A percentile compares a stretch with the other conserved stretches of the same genome.
phyloP scores from a whole-genome alignment of 768 basidiomycete genomes.

The Termitomyces sp. region DNA sequence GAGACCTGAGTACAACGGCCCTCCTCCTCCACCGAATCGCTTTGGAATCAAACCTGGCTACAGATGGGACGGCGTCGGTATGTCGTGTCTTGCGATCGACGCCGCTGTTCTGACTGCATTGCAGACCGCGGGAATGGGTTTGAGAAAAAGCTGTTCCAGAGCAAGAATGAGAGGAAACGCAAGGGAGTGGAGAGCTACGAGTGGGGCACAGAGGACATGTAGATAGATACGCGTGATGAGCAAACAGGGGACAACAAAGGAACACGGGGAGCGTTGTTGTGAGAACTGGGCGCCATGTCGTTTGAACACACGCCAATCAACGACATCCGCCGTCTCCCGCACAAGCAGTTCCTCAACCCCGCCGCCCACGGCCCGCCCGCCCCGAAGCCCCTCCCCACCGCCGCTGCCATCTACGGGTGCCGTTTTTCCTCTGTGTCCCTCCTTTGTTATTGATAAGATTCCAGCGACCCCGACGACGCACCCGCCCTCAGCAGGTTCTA shows the following conservation, averaged over 20 bases:
- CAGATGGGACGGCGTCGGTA: slow-evolving; percentile 98
- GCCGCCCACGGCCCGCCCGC: slow-evolving; percentile 29
- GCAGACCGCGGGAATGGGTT: slow-evolving; percentile 90
- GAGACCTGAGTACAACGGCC: slow-evolving; percentile 82
- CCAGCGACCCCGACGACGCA: slow-evolving; percentile 30
- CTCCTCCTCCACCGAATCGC: slow-evolving; percentile 88
- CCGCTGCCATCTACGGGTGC: slow-evolving; percentile 71
- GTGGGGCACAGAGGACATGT: slow-evolving; percentile 96
- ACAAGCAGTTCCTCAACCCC: slow-evolving; percentile 67
- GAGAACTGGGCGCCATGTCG: slow-evolving; percentile 62
- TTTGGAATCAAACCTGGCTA: slow-evolving; percentile 95
- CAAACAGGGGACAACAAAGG: slow-evolving; percentile 18
- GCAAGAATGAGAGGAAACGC: slow-evolving; percentile 69
- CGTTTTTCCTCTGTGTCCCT: slow-evolving; percentile 15
- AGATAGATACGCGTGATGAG: slow-evolving; percentile 12
- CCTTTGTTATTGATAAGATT: slow-evolving; percentile 8
- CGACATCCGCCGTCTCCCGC: slow-evolving; percentile 77
- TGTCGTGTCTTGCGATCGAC: slow-evolving; percentile 17
- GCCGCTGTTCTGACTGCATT: neutral
- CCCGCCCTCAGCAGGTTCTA: slow-evolving; percentile 37
- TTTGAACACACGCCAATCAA: slow-evolving; percentile 82
- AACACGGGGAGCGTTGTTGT: slow-evolving; percentile 3
- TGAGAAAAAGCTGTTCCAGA: slow-evolving; percentile 89
- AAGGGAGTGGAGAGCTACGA: slow-evolving; percentile 67
- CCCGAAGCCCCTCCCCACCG: slow-evolving; percentile 37